Evolutionary conservation across 208 protist species (phyloP).

Genomic region (Trypanosoma brucei): DNA sequence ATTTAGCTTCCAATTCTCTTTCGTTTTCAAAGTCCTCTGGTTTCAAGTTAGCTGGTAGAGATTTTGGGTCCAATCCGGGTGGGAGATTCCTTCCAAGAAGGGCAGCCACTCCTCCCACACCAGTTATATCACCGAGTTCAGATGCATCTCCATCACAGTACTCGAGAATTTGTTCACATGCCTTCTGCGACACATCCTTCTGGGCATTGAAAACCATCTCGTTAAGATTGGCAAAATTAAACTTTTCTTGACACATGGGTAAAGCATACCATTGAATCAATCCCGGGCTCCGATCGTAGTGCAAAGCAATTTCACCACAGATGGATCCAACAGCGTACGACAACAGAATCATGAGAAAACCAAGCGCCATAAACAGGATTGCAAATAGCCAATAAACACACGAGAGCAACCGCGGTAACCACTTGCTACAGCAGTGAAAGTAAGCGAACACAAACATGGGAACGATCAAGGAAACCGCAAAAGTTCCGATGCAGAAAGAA

Average conservation of each 20-base stretch:
- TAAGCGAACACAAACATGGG: slow-evolving; percentile 8
- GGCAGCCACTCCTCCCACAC: background rate
- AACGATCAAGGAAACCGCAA: slow-evolving; percentile 11
- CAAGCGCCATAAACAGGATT: slow-evolving; percentile 21
- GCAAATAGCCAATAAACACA: slow-evolving; percentile 27
- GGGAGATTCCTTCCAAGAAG: background rate
- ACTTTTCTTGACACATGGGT: slow-evolving; percentile 9
- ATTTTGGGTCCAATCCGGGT: background rate
- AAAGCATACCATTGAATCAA: slow-evolving; percentile 35
- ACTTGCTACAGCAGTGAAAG: slow-evolving; percentile 10
- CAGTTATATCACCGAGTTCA: background rate
- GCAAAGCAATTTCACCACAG: slow-evolving; percentile 26
- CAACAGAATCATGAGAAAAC: slow-evolving; percentile 9
- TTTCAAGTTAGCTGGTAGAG: too few species aligned
- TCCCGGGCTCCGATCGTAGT: slow-evolving; percentile 21
- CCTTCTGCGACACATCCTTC: background rate
- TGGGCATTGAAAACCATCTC: background rate
- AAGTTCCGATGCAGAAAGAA: slow-evolving; percentile 11
- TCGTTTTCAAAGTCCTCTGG: too few species aligned
- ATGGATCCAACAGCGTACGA: background rate
- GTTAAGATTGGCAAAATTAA: slow-evolving; percentile 9
- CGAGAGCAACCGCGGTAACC: slow-evolving; percentile 4
- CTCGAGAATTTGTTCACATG: slow-evolving; percentile 7
- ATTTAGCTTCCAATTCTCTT: too few species aligned
- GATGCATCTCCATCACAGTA: slow-evolving; percentile 6